These are phyloP conservation scores for Tetracladium marchalianum DNA, from an alignment of 495 filamentous ascomycete genomes.

Conservation along the genomic window DNA sequence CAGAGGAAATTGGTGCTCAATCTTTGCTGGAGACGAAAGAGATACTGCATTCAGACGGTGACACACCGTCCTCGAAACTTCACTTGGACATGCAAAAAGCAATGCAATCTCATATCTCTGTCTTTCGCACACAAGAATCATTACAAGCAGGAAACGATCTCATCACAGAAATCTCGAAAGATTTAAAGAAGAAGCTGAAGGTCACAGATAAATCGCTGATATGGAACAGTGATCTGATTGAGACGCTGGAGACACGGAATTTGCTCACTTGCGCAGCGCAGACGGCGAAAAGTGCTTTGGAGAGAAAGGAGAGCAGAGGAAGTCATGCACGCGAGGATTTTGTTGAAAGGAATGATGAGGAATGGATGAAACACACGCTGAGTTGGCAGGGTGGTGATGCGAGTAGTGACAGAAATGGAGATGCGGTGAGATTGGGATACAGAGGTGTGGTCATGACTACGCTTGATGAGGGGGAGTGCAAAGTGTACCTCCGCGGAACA, in stretches of 20 bases:
- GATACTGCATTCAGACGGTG: conserved; percentile 29
- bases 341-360: conserved; percentile 82
- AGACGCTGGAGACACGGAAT: conserved; percentile 90
- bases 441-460: conserved; percentile 66
- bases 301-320: conserved; percentile 88
- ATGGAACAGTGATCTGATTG: conserved; percentile 96
- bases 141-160: neutral
- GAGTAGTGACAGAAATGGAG: conserved; percentile 77
- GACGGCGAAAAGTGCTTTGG: conserved; percentile 77
- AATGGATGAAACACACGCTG: conserved; percentile 99
- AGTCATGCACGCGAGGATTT: conserved; percentile 93
- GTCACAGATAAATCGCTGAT: conserved; percentile 47
- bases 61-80: conserved; percentile 5
- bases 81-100: conserved; percentile 91
- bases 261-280: conserved; percentile 92
- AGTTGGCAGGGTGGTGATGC: too few relatives aligned
- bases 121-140: conserved; percentile 87
- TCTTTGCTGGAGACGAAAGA: conserved; percentile 69
- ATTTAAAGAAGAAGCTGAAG: conserved; percentile 6
- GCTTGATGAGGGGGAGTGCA: conserved; percentile 83
- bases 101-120: conserved; percentile 94
- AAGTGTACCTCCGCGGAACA: conserved; percentile 79
- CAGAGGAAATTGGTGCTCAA: conserved; percentile 8
- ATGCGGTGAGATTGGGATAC: conserved; percentile 68
- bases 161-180: conserved; percentile 8